Percentiles rank a stretch among this genome's conserved stretches.
These are phyloP conservation scores for Fusarium nygamai DNA, from an alignment of 2,329 filamentous ascomycete species.

Conservation along the genomic window DNA sequence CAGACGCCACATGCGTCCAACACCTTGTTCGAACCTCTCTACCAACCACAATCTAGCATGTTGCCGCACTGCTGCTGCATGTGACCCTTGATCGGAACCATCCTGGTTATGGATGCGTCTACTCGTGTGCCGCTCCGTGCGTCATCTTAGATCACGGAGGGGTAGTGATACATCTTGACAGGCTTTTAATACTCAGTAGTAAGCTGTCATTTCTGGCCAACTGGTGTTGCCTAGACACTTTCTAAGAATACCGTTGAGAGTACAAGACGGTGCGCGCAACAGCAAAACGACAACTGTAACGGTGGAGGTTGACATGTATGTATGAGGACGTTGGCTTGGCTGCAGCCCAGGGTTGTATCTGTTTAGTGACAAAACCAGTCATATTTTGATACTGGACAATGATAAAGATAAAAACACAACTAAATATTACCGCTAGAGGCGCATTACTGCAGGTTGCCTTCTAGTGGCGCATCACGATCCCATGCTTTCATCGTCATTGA, in stretches of 20 bases:
- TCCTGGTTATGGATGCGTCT: not conserved
- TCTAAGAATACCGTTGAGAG: not conserved
- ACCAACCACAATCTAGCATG: constrained; percentile 10
- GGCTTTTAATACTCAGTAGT: not conserved
- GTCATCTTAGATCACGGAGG: constrained; percentile 24
- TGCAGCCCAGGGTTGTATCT: constrained; percentile 13
- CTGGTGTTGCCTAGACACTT: not conserved
- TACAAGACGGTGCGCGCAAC: not conserved
- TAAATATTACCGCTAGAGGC: constrained; percentile 9
- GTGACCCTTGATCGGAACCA: constrained; percentile 24
- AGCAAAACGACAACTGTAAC: not conserved
- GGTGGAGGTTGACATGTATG: not conserved
- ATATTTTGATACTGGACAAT: not conserved
- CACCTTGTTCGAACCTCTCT: not conserved
- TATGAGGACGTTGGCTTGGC: not conserved
- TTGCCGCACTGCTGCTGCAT: constrained; percentile 12
- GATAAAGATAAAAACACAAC: not conserved
- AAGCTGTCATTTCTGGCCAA: not conserved
- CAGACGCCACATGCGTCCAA: constrained; percentile 12
- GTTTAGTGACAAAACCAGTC: constrained; percentile 25
- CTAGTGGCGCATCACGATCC: constrained; percentile 30
- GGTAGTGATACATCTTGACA: constrained; percentile 7
- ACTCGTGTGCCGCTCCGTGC: constrained; percentile 15
- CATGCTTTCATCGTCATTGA: constrained; percentile 31
- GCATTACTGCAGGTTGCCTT: constrained; percentile 14